These are phyloP conservation scores for Sequoia sempervirens DNA, from an alignment of 75 land plant genomes.

Conservation along the genomic window DNA sequence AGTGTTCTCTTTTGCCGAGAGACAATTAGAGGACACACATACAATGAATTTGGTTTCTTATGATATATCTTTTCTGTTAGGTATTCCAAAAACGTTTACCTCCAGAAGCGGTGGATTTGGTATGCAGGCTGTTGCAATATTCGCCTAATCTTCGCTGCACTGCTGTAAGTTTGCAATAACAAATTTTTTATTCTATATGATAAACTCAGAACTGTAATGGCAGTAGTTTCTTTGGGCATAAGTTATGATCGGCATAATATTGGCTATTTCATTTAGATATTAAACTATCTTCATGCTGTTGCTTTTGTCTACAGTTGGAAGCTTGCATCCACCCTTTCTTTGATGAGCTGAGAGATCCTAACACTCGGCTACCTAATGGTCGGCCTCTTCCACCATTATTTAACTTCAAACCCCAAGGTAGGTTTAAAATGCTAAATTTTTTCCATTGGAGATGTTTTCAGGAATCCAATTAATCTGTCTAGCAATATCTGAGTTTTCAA, in stretches of 20 bases:
- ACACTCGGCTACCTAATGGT: constrained; percentile 75
- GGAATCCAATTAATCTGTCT: neutral
- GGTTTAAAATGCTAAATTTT: neutral
- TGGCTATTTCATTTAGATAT: constrained; percentile 8
- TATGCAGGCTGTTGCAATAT: constrained; percentile 81
- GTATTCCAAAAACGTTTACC: constrained; percentile 92
- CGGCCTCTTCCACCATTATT: constrained; percentile 85
- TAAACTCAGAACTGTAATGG: neutral
- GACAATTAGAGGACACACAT: neutral
- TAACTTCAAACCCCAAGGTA: constrained; percentile 77
- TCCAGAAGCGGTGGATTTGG: constrained; percentile 92
- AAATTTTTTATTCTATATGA: neutral
- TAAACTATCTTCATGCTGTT: neutral
- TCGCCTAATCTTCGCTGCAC: constrained; percentile 90
- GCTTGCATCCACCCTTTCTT: constrained; percentile 89
- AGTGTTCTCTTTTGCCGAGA: neutral
- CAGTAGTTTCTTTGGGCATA: neutral
- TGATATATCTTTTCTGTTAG: constrained; percentile 23
- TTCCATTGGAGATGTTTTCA: neutral
- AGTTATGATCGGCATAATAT: constrained; percentile 6
- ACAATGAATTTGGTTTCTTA: neutral
- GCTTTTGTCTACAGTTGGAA: constrained; percentile 57
- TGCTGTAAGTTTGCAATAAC: constrained; percentile 60
- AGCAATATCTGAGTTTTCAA: constrained; percentile 1
- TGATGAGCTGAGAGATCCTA: constrained; percentile 84